A percentile compares a stretch with the other conserved stretches of the same genome.
These are phyloP conservation scores for Monosporascus sp. DNA, from an alignment of 2,329 filamentous ascomycete species.

Conservation along the genomic window DNA sequence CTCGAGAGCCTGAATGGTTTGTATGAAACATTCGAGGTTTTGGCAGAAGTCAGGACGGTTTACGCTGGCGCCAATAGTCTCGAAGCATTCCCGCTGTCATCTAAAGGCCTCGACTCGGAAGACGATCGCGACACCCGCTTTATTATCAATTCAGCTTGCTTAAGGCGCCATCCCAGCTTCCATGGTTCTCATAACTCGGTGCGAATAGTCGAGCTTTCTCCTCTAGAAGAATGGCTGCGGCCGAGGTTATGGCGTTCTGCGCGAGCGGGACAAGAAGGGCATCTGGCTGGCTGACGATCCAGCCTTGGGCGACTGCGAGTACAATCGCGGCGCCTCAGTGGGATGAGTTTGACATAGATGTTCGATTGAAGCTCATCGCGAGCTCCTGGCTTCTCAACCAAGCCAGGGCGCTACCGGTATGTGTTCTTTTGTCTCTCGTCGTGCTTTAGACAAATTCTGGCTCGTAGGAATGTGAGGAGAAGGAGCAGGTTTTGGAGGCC, in stretches of 20 bases:
- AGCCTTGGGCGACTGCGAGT: constrained; percentile 23
- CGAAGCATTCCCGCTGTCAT: neutral
- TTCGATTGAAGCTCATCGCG: constrained; percentile 35
- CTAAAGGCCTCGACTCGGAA: neutral
- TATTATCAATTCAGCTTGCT: constrained; percentile 11
- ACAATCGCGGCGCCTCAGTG: constrained; percentile 24
- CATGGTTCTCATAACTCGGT: constrained; percentile 45
- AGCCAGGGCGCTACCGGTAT: constrained; percentile 23
- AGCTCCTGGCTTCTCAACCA: constrained; percentile 32
- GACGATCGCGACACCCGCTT: neutral
- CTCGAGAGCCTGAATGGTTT: neutral
- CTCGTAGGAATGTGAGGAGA: neutral
- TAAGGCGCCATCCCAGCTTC: constrained; percentile 33
- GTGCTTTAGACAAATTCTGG: neutral
- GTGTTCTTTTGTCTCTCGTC: constrained; percentile 5
- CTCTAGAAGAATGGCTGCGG: constrained; percentile 48
- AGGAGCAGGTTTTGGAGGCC: neutral
- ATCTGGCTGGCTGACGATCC: constrained; percentile 32
- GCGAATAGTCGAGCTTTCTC: constrained; percentile 38
- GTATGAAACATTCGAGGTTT: neutral
- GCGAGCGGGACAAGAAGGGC: constrained; percentile 37
- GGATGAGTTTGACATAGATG: constrained; percentile 31
- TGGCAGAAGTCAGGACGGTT: neutral
- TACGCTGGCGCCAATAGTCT: neutral
- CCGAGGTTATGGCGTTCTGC: constrained; percentile 40